Base-by-base conservation (phyloP, 2,329 filamentous ascomycete genomes). In the Annulohypoxylon truncatum region DNA sequence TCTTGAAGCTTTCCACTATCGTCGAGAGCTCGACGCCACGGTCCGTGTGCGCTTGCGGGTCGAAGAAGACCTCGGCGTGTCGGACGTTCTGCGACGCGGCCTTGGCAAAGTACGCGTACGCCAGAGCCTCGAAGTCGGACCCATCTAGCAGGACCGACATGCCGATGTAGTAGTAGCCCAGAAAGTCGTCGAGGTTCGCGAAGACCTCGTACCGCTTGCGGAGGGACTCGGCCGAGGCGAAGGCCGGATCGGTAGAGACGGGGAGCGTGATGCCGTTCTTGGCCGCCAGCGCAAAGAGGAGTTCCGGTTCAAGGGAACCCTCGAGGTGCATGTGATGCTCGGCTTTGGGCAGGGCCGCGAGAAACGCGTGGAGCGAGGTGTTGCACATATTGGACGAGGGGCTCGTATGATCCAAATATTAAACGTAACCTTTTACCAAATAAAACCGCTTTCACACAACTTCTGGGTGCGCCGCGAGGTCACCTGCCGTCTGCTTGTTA, bases 251-350 rank as follows among this genome's bases (percentile, higher is more conserved):
- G 33, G 82, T 80, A 31, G 75, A 73, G 1, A 82, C 79, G 3
- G 88, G 88, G 2, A 94, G 83, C 2, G 81, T 38, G 71, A 94
- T 86, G 58, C 81, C 81, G 82, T 95, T 93, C 73, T 86, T 86
- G 33, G 80, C 76, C 4, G 92, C 90, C 4, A 95, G 87, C 28
- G 82, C 74, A 81, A 94, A 94, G 67, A 94, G 86, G 38, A 93
- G 82, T 59, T 84, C 80, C 1, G 92, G 90, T 40, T 89, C 88
- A 35, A 95, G 84, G 10, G 90, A 90, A 59, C 92, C 92, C 78
- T 94, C 92, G 31, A 95, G 84, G 76, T 95, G 92, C 57, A 94
- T 86, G 79, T 94, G 92, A 75, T 94, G 92, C 77, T 95, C 92
- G 79, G 90, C 92, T 82, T 94, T 94, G 68, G 92, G 92, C 28